Evolutionary conservation across 1,284 basidiomycete species (phyloP).

Genomic region (Ceratobasidium sp.): DNA sequence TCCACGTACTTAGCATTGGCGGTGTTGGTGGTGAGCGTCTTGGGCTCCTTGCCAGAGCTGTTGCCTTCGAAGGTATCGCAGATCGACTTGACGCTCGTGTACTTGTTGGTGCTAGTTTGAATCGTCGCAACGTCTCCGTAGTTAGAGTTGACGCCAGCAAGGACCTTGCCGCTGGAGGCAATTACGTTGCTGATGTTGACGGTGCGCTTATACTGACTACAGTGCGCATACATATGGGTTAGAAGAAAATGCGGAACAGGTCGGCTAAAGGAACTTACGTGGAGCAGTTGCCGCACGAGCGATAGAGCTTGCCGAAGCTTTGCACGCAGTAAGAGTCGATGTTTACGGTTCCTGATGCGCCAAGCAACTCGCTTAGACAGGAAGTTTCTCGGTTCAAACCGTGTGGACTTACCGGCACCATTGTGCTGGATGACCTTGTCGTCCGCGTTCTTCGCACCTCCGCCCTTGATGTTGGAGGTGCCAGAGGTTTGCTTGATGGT

Average conservation of each 20-base stretch:
- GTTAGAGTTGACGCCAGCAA: constrained; percentile 44
- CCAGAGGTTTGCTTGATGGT: constrained; percentile 45
- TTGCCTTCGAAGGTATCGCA: constrained; percentile 43
- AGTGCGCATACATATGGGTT: neutral
- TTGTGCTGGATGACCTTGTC: constrained; percentile 45
- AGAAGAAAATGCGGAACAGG: neutral
- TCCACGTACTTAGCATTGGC: constrained; percentile 28
- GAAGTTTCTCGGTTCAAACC: neutral
- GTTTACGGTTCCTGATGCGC: constrained; percentile 11
- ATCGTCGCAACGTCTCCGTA: constrained; percentile 43
- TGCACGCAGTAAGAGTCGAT: constrained; percentile 37
- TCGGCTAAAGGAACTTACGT: neutral
- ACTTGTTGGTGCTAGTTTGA: constrained; percentile 15
- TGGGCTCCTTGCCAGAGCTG: constrained; percentile 31
- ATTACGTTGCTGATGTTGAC: constrained; percentile 49
- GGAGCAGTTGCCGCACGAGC: constrained; percentile 46
- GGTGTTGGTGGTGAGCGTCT: constrained; percentile 26
- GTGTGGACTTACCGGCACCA: constrained; percentile 20
- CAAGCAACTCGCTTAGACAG: neutral
- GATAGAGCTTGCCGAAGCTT: constrained; percentile 40
- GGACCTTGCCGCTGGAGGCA: constrained; percentile 27
- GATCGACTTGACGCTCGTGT: constrained; percentile 17
- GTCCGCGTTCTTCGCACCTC: constrained; percentile 36
- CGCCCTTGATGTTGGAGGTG: constrained; percentile 39
- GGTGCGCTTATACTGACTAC: constrained; percentile 47